A percentile compares a stretch with the other conserved stretches of the same genome.
Evolutionary conservation across 768 basidiomycete species (phyloP).

Genomic region (Rhodotorula toruloides): DNA sequence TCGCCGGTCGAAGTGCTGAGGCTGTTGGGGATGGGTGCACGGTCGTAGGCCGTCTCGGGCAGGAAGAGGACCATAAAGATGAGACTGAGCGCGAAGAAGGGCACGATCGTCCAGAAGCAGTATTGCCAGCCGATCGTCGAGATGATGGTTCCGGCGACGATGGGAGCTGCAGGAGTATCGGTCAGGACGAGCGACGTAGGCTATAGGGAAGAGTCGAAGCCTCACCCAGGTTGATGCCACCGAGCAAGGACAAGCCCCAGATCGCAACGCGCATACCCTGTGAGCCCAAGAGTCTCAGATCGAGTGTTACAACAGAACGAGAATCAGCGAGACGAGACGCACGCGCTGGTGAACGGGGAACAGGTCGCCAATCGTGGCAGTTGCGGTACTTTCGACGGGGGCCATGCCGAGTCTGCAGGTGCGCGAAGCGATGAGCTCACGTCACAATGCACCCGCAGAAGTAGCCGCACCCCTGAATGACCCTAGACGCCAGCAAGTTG

Average conservation of each 20-base stretch:
- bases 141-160: neutral
- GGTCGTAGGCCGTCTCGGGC: constrained; percentile 47
- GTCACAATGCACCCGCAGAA: too few species aligned
- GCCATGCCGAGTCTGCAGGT: constrained; percentile 6
- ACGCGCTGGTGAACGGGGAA: neutral
- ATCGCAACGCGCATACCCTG: neutral
- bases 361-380: neutral
- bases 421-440: too few species aligned
- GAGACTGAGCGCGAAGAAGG: neutral
- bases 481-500: neutral
- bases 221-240: neutral
- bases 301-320: neutral
- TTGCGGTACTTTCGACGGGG: neutral
- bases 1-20: neutral
- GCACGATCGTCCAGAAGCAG: neutral
- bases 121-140: constrained; percentile 1
- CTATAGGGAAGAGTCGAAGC: neutral
- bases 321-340: neutral
- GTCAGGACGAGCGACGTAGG: neutral
- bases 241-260: neutral
- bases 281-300: neutral
- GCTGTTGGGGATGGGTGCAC: neutral
- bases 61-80: constrained; percentile 51
- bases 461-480: neutral
- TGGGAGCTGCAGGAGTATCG: neutral